Evolutionary conservation across 257 asterid genomes (phyloP), one percentile per base, ranked within the genome.

Genomic region (Solanum sejunctum): DNA sequence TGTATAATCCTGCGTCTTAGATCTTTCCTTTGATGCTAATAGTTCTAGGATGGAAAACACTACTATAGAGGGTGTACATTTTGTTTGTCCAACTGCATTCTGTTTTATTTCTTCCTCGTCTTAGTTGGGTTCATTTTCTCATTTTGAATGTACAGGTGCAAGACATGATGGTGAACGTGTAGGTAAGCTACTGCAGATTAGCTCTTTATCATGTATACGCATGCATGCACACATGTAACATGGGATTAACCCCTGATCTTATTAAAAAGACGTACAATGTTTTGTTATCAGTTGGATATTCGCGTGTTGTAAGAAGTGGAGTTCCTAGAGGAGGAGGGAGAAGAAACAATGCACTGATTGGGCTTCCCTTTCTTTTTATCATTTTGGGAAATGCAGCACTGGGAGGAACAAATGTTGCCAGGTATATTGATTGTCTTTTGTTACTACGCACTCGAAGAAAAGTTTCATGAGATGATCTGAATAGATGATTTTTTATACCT

Each of bases 391-490:
- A 94, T 12, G 72, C 93, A 84, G 84, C 90, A 10, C 91, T 94
- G 56, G 98, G 92, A 21, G 98, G 97, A 82, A 88, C 90, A 41
- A 91, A 92, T 86, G 93, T 94, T 83, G 87, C 92, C 84, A 94
- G 97, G 97, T 93, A 45, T 55, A 43, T 57, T 26, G 11, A 12
- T 32, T 56, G 41, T 36, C 41, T 2, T 18, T 5, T 7, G 10
- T 43, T 55, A 0, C 21, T 66, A 66, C n/a, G 64, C 55, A 16
- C 49, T 43, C 11, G 78, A 64, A 21, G 60, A 58, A 21, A 61
- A 41, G 58, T 12, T 21, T 16, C 23, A 20, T 82, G 45, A 66
- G 41, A 80, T 69, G 73, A 61, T 60, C 57, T 64, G 70, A 55
- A 12, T 54, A 5, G 15, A 12, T 75, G n/a, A 36, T 51, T 55